Evolutionary conservation across 768 basidiomycete genomes (phyloP), one percentile per base, ranked within the genome.

Genomic region (Tremella fuciformis): DNA sequence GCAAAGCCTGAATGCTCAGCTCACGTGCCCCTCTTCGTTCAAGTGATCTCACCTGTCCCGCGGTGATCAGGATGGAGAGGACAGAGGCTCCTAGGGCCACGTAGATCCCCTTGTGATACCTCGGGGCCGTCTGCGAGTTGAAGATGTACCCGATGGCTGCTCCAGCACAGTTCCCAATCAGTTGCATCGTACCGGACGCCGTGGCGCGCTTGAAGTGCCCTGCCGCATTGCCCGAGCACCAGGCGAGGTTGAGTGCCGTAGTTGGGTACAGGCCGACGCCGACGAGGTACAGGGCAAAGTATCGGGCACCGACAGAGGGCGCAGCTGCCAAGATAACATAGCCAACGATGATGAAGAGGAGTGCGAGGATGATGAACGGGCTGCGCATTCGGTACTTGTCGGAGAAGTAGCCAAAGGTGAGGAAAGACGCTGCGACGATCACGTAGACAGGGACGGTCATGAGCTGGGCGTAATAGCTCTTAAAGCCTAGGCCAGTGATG

Each of bases 391-490:
- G 50, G 37, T 57, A 57, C 40, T 34, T 56, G 34, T 61, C 59
- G 13, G 59, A 61, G 19, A 61, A n/a, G 13, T 18, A 24, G n/a
- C 41, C 59, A 1, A 39, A 29, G 52, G 57, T 26, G 51, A 69
- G 63, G 26, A 60, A 66, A 8, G 63, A 29, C 29, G 58, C 41
- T 38, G 68, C 66, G 9, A 67, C 69, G 41, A 71, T 63, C 29
- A 65, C 69, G 25, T 71, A 71, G 1, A 63, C 63, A 1, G 69
- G 69, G 2, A 71, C 69, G 0, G 69, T 63, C 56, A 59, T 64
- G n/a, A 71, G 67, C 46, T 71, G 69, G 2, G 66, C 67, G 13
- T 54, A 16, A 44, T 64, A 46, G 18, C 51, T 58, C 9, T 19
- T 51, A 58, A 65, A 71, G 1, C 69, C 69, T 1, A 71, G 54